Evolutionary conservation across 371 early-diverging fungal genomes (phyloP).

Genomic region (Mortierella sp.): DNA sequence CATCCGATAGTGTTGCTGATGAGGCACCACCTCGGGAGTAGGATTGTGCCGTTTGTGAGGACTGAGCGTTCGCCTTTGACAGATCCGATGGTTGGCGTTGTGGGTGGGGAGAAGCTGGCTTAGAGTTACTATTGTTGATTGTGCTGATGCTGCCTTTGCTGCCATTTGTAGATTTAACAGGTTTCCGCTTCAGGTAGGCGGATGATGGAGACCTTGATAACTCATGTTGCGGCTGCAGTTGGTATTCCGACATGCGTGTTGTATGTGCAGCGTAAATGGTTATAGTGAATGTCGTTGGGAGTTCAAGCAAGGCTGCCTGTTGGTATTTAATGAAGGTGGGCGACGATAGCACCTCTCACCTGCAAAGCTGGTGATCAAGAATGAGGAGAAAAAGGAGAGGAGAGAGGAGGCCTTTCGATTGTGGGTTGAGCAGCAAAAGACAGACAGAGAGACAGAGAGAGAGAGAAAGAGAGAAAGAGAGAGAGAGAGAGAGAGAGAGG

Average conservation of each 20-base stretch:
- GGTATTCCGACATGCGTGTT: too few relatives aligned
- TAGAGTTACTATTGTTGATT: neutral
- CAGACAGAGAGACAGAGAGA: slow-evolving; percentile 1
- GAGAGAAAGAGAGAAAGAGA: neutral
- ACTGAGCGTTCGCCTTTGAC: neutral
- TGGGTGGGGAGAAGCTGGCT: neutral
- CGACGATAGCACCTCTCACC: neutral
- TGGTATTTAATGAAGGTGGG: neutral
- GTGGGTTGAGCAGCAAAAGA: neutral
- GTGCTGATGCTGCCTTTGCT: neutral
- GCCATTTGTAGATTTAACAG: slow-evolving; percentile 13
- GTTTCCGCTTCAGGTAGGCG: slow-evolving; percentile 29
- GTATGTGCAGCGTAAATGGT: neutral
- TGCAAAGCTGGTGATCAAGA: neutral
- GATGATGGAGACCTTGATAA: neutral
- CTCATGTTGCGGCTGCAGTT: neutral
- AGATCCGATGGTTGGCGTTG: neutral
- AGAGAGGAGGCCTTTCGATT: neutral
- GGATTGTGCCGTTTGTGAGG: neutral
- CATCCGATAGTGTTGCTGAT: slow-evolving; percentile 13
- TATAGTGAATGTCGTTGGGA: neutral
- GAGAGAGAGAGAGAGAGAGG: neutral
- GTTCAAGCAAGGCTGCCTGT: neutral
- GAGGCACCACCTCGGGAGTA: neutral
- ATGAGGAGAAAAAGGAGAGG: slow-evolving; percentile 4